These are phyloP conservation scores for Vitis amurensis DNA, from an alignment of 164 flowering plant genomes.

Conservation along the genomic window DNA sequence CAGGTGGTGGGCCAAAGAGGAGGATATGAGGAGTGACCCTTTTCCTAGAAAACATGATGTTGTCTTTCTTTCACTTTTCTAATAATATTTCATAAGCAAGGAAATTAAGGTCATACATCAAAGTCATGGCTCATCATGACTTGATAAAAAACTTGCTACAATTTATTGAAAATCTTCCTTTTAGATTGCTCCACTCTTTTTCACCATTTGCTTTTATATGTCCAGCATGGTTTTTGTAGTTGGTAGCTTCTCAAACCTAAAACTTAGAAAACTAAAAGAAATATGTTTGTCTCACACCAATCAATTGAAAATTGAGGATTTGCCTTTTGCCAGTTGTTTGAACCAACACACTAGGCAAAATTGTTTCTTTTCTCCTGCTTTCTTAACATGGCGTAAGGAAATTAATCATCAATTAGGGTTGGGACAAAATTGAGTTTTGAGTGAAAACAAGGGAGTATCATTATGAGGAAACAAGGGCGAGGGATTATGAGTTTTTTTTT, in stretches of 20 bases:
- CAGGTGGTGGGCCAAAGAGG: slow-evolving; percentile 5
- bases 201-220: not conserved
- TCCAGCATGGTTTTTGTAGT: not conserved
- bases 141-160: not conserved
- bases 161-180: slow-evolving; percentile 1
- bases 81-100: not conserved
- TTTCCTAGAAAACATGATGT: slow-evolving; percentile 23
- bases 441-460: too few relatives aligned
- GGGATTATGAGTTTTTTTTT: too few relatives aligned
- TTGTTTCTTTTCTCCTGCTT: not conserved
- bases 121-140: too few relatives aligned
- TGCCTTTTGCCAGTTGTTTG: not conserved
- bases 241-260: not conserved
- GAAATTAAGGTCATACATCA: too few relatives aligned
- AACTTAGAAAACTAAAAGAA: not conserved
- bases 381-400: not conserved
- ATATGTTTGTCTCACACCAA: not conserved
- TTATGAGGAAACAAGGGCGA: too few relatives aligned
- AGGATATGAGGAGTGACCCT: not conserved
- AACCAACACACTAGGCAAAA: not conserved
- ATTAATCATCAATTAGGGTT: too few relatives aligned
- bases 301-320: not conserved
- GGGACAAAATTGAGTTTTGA: too few relatives aligned
- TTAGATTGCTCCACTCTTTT: not conserved
- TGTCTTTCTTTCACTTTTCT: slow-evolving; percentile 21